Evolutionary conservation across 192 early-diverging fungal genomes (phyloP), one percentile per base, ranked within the genome.

Genomic region (Piromyces finnis): DNA sequence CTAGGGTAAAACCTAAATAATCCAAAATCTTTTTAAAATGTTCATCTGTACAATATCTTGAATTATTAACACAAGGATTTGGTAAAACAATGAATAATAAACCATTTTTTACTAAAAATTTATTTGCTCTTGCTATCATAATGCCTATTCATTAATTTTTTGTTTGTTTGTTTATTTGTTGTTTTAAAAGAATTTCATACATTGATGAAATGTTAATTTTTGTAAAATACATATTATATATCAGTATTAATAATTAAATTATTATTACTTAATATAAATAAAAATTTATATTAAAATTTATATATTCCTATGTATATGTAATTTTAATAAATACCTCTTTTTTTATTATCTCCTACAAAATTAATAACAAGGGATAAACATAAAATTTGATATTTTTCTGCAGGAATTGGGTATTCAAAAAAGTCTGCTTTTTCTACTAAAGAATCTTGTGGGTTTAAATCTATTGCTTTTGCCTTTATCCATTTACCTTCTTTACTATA

Each of bases 291-390:
- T n/a, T n/a, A n/a, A n/a, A n/a, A n/a, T n/a, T n/a, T n/a, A n/a
- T n/a, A n/a, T n/a, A n/a, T n/a, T n/a, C n/a, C n/a, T n/a, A n/a
- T n/a, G n/a, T n/a, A n/a, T n/a, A n/a, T n/a, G n/a, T n/a, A n/a
- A n/a, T 51, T 29, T 83, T 5, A 82, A 81, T 51, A 37, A 77
- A 37, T 79, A 85, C 88, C 95, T 83, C 95, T 86, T 59, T 87
- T 85, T 14, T 79, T 83, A 5, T 91, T 87, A 86, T 95, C 93
- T 7, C 91, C 91, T 1, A 95, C 92, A 89, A 97, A 97, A 83
- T 97, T 97, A 77, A 97, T 90, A 0, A 97, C 95, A 0, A 97
- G 82, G 18, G 90, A 92, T 26, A 97, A 86, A 80, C 93, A 94
- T 0, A 97, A 84, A 29, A 94, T 88, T 79, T 97, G 87, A 84